These are phyloP conservation scores for Venturia nashicola DNA, from an alignment of 2,329 filamentous ascomycete species.

Conservation along the genomic window DNA sequence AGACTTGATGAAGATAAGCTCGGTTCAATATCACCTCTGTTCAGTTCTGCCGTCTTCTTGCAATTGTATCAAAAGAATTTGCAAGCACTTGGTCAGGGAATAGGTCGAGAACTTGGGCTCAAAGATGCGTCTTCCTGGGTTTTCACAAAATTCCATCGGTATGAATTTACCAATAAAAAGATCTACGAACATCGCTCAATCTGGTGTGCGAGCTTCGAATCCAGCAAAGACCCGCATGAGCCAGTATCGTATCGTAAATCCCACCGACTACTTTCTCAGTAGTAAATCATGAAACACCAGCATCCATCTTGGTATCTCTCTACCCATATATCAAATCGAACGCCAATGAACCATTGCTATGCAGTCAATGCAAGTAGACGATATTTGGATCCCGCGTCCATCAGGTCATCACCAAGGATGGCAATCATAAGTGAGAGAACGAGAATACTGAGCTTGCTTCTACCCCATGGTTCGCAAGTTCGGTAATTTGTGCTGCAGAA, in stretches of 20 bases:
- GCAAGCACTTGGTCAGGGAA: background rate
- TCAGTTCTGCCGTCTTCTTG: background rate
- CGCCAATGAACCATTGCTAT: background rate
- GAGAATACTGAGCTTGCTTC: background rate
- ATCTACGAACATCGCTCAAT: background rate
- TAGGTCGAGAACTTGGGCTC: background rate
- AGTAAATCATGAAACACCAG: background rate
- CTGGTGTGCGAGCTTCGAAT: background rate
- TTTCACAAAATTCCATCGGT: background rate
- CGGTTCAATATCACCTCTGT: background rate
- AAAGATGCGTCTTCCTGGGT: background rate
- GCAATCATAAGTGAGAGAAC: background rate
- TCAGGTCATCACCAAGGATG: background rate
- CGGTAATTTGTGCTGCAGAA: background rate
- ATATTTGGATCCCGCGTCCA: background rate
- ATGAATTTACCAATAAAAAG: background rate
- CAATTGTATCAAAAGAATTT: background rate
- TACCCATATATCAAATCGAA: background rate
- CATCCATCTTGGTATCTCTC: background rate
- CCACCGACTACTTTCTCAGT: background rate
- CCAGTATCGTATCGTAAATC: background rate
- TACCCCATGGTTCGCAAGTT: background rate
- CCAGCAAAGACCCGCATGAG: background rate
- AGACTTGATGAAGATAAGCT: background rate
- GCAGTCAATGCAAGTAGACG: background rate